Evolutionary conservation across 129 eudicot species (phyloP).

Genomic region (Pittosporum tobira): DNA sequence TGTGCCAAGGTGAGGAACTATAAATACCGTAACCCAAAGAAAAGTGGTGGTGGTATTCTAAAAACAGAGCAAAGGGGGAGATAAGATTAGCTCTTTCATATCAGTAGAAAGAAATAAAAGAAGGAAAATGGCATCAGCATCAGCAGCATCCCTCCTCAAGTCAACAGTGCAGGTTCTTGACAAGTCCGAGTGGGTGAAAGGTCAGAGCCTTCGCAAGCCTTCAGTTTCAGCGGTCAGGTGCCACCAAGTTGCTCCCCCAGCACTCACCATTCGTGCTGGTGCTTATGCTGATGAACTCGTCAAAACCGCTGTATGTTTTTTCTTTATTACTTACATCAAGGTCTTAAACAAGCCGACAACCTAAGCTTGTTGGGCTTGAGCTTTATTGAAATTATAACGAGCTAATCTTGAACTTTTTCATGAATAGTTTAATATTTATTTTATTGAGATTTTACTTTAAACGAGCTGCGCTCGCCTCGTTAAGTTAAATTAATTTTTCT

Average conservation of each 20-base stretch:
- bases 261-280: conserved; percentile 47
- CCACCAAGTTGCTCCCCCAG: conserved; percentile 38
- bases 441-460: too few relatives aligned
- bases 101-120: neutral
- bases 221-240: conserved; percentile 40
- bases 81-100: too few relatives aligned
- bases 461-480: too few relatives aligned
- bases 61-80: too few relatives aligned
- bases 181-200: conserved; percentile 72
- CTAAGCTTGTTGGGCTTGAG: too few relatives aligned
- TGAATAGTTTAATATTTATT: too few relatives aligned
- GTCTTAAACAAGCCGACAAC: too few relatives aligned
- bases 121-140: conserved; percentile 22
- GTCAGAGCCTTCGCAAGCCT: conserved; percentile 50
- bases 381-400: too few relatives aligned
- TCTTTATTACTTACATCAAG: too few relatives aligned
- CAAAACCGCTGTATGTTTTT: conserved; percentile 66
- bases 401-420: too few relatives aligned
- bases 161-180: conserved; percentile 55
- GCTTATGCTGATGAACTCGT: conserved; percentile 83
- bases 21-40: conserved; percentile 5
- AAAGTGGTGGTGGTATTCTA: conserved; percentile 8
- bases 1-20: conserved; percentile 7
- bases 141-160: conserved; percentile 82
- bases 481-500: too few relatives aligned